Percentiles rank a stretch among this genome's conserved stretches.
Conservation (phyloP, 1,284 basidiomycete genomes). For the Puccinia hordei region DNA sequence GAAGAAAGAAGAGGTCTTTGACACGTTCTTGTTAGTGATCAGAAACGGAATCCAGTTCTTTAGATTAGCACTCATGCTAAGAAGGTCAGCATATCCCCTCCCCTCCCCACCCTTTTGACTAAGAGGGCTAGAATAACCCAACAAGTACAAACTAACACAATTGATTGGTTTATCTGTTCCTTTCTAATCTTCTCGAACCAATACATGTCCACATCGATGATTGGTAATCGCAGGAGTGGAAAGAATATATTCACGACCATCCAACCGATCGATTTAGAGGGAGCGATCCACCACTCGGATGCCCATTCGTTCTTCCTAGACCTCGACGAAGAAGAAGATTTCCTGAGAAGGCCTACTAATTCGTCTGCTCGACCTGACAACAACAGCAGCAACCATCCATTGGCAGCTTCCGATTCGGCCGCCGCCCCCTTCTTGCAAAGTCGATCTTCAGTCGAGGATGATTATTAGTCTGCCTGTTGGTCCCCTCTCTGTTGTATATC, state of each 20-base stretch:
- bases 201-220: too few relatives aligned
- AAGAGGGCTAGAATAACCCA: too few relatives aligned
- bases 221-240: conserved; percentile 88
- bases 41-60: conserved; percentile 89
- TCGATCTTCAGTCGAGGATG: background rate
- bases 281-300: conserved; percentile 60
- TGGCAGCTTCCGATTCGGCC: conserved; percentile 14
- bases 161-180: too few relatives aligned
- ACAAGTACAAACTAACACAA: too few relatives aligned
- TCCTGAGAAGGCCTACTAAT: background rate
- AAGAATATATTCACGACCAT: conserved; percentile 89
- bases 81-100: conserved; percentile 67
- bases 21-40: conserved; percentile 82
- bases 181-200: too few relatives aligned
- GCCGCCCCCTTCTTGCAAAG: conserved; percentile 31
- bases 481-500: too few relatives aligned
- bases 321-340: conserved; percentile 66
- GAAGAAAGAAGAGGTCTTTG: conserved; percentile 85
- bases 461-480: background rate
- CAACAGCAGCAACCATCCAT: too few relatives aligned
- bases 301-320: conserved; percentile 64
- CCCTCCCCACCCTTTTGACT: background rate
- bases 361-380: background rate
- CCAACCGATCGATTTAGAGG: conserved; percentile 81
- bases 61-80: conserved; percentile 80